phyloP scores from a whole-genome alignment of 1,284 basidiomycete genomes.

The Termitomyces sp. region DNA sequence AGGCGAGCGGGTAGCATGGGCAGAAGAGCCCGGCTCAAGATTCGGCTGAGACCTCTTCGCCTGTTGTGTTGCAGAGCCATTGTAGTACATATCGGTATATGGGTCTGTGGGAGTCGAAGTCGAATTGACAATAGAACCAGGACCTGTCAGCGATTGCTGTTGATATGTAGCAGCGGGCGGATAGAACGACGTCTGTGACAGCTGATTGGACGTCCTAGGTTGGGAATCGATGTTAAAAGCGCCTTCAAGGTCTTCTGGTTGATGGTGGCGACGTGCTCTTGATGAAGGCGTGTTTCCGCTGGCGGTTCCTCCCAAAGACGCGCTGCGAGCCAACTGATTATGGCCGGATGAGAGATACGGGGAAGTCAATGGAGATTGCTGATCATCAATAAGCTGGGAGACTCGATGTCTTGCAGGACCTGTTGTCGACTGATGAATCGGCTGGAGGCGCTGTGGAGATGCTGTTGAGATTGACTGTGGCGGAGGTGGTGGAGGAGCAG shows the following conservation, averaged over 20 bases:
- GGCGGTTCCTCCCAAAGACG: conserved; percentile 52
- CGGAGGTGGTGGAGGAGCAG: conserved; percentile 41
- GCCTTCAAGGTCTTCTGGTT: conserved; percentile 66
- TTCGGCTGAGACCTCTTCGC: conserved; percentile 54
- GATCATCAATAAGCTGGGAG: conserved; percentile 60
- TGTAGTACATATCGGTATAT: conserved; percentile 65
- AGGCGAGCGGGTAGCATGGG: conserved; percentile 54
- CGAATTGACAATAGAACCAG: conserved; percentile 32
- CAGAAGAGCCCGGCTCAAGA: conserved; percentile 44
- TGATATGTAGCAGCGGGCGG: conserved; percentile 56
- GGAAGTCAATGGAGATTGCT: conserved; percentile 38
- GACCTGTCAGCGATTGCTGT: conserved; percentile 36
- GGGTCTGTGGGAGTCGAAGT: conserved; percentile 36
- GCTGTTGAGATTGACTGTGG: conserved; percentile 32
- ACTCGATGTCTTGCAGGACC: conserved; percentile 39
- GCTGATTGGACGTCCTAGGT: conserved; percentile 24
- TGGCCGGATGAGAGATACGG: conserved; percentile 50
- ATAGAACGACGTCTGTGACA: conserved; percentile 50
- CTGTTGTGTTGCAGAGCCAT: conserved; percentile 41
- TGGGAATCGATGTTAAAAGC: conserved; percentile 53
- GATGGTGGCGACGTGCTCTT: conserved; percentile 52
- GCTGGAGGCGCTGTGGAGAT: conserved; percentile 33
- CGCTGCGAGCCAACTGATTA: conserved; percentile 55
- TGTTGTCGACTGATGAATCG: conserved; percentile 40
- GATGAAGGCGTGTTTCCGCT: conserved; percentile 33